Base-by-base conservation (phyloP, 768 basidiomycete species). In the Agaricus subrufescens region DNA sequence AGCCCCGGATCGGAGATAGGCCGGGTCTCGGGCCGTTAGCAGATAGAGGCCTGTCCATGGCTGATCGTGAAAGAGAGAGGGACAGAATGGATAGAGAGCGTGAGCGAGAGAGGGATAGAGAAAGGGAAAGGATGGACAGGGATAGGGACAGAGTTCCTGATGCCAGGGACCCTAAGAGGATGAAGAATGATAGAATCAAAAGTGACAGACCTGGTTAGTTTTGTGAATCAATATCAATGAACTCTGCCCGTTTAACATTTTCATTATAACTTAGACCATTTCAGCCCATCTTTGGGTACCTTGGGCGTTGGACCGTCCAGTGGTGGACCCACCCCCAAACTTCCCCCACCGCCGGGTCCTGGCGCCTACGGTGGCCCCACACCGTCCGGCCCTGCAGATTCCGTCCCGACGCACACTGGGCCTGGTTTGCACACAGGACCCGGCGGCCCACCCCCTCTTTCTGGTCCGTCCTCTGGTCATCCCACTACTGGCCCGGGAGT, bases 61-160 rank as follows among this genome's bases (percentile, higher is more conserved):
- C 47, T 11, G 63, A 62, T 39, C 44, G 63, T 12, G 67, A 68
- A 25, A 59, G 68, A 47, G 65, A 63, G 12, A 42, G 63, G 30
- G 64, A 64, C 30, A 58, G 59, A 37, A 60, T 63, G 34, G 67
- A 58, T 5, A 54, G 65, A 23, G 66, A 66, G 9, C 52, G 65
- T 30, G 64, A 64, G 8, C 43, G 61, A 9, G 66, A 65, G 19
- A 57, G 66, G 42, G 67, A 68, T 11, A 52, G 65, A 37, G 63
- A 58, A n/a, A 39, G 61, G 15, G 56, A 48, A 25, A 30, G 57
- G 25, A 46, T 46, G 50, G 57, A 53, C 10, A 54, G 59, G 27
- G 54, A 60, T 10, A 30, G 52, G 27, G 56, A 60, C 38, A 44
- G 60, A 26, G 25, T 45, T 29, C 46, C 34, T 19, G 59, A 60